Base-by-base conservation (phyloP, 2,329 filamentous ascomycete species). In the Colletotrichum incanum region DNA sequence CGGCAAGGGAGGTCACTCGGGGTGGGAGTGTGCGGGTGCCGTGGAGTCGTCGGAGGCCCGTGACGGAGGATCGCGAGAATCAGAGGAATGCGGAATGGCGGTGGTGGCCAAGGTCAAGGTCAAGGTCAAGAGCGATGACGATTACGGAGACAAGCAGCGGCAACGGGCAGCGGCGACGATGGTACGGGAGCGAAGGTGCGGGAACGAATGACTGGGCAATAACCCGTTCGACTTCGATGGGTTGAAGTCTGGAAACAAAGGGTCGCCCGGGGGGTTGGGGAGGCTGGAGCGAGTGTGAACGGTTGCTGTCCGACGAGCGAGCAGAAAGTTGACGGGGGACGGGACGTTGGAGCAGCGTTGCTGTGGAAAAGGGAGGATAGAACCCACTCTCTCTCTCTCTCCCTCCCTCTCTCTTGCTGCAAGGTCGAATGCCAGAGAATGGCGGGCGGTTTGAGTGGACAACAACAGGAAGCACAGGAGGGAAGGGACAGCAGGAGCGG, bases 341-440 rank as follows among this genome's bases (percentile, higher is more conserved):
- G 60, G 72, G 68, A 70, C 58, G 75, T 65, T 72, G 65, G 60
- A 71, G 39, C 47, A 67, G 65, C 67, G 76, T 78, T 78, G 76
- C 76, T 47, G 72, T 75, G 76, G 76, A 74, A 77, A 78, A 77
- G 61, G 67, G 50, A 75, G 72, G 65, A 66, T 73, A 64, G 62
- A 64, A 45, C 39, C 59, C 62, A 67, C 67, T 54, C 52, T 6
- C 20, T 52, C 34, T 23, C 31, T n/a, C n/a, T n/a, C n/a, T n/a
- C n/a, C n/a, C n/a, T n/a, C n/a, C n/a, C 67, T 54, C 52, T 6
- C 20, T 52, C 34, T 23, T 23, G 37, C 64, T 50, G 16, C 41
- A 20, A 34, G 41, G 39, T 28, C 31, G 28, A 59, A 59, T 55
- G 58, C 67, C 54, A 59, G 67, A 26, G 50, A 37, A 47, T 31